phyloP scores from a whole-genome alignment of 192 early-diverging fungal genomes.

The Geranomyces variabilis region DNA sequence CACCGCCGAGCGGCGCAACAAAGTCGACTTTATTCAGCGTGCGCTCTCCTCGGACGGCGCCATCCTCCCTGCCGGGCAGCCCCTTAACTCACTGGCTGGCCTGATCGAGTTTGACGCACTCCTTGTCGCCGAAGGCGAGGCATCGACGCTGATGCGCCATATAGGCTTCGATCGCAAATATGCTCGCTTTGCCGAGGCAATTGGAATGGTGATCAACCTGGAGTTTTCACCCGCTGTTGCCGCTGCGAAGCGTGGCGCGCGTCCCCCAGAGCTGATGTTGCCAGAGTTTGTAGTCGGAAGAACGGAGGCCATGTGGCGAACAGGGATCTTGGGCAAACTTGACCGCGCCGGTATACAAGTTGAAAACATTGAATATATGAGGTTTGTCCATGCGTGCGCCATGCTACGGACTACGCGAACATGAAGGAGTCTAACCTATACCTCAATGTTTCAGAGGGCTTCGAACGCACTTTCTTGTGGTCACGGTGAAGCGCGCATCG shows the following conservation, averaged over 20 bases:
- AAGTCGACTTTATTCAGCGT: slow-evolving; percentile 44
- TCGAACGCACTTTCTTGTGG: slow-evolving; percentile 45
- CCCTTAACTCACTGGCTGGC: neutral
- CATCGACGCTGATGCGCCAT: slow-evolving; percentile 42
- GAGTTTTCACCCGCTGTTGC: slow-evolving; percentile 35
- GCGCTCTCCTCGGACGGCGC: slow-evolving; percentile 39
- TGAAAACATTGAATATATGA: slow-evolving; percentile 54
- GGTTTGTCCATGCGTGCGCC: too few relatives aligned
- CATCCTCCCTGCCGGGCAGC: slow-evolving; percentile 11
- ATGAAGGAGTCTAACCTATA: too few relatives aligned
- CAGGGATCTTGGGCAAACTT: slow-evolving; percentile 38
- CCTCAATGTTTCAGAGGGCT: too few relatives aligned
- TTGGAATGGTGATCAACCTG: slow-evolving; percentile 54
- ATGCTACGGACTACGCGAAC: too few relatives aligned
- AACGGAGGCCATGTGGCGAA: slow-evolving; percentile 37
- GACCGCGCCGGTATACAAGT: slow-evolving; percentile 33
- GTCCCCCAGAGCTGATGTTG: slow-evolving; percentile 35
- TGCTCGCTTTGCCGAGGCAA: slow-evolving; percentile 42
- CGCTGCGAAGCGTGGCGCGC: neutral
- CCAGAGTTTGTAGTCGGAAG: slow-evolving; percentile 39
- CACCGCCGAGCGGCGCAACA: slow-evolving; percentile 22
- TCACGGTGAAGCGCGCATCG: slow-evolving; percentile 32
- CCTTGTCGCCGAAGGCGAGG: slow-evolving; percentile 50
- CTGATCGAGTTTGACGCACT: slow-evolving; percentile 42
- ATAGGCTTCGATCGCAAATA: slow-evolving; percentile 49